Evolutionary conservation across 345 rosid genomes (phyloP).

Genomic region (Eucalyptus pumila): DNA sequence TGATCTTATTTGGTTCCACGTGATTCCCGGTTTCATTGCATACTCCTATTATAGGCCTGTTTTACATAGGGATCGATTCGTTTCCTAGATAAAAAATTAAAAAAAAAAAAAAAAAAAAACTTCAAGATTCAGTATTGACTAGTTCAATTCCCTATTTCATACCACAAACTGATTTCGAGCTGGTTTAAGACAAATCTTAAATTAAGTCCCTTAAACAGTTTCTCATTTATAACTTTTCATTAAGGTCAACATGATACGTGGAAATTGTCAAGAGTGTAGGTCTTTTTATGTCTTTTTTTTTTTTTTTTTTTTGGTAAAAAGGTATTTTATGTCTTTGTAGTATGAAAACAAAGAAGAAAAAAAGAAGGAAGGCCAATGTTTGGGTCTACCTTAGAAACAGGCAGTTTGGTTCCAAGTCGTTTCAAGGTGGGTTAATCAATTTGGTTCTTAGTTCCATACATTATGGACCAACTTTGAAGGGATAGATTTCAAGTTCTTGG

Average conservation of each 20-base stretch:
- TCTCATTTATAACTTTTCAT: too few species aligned
- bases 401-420: background rate
- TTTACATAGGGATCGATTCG: background rate
- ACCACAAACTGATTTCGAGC: rapidly evolving
- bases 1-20: rapidly evolving
- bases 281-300: too few species aligned
- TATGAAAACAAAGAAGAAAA: background rate
- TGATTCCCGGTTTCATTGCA: rapidly evolving
- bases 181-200: background rate
- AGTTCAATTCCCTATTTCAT: background rate
- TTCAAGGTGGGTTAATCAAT: background rate
- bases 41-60: background rate
- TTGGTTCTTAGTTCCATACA: background rate
- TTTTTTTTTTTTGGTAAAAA: too few species aligned
- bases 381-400: background rate
- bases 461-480: background rate
- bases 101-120: too few species aligned
- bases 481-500: background rate
- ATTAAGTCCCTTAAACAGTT: background rate
- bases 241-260: background rate
- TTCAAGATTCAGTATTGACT: rapidly evolving
- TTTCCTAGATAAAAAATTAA: background rate
- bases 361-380: background rate
- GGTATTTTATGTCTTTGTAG: background rate
- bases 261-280: background rate